phyloP scores from a whole-genome alignment of 1,139 yeast genomes.

The Arxiozyma slooffiae region DNA sequence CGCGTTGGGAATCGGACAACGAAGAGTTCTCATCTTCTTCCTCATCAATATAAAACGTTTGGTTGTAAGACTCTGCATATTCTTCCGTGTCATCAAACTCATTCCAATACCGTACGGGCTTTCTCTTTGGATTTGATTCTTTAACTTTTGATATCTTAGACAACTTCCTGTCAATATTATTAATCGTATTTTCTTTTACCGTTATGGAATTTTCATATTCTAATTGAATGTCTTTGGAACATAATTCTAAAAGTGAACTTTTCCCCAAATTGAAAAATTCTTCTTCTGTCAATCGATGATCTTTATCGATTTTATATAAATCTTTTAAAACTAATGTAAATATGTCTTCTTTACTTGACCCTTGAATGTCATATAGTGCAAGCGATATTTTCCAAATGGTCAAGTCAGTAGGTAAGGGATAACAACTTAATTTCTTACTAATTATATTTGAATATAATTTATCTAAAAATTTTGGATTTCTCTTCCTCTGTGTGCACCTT shows the following conservation, averaged over 20 bases:
- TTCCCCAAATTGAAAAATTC: constrained; percentile 21
- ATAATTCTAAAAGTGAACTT: constrained; percentile 10
- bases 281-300: constrained; percentile 11
- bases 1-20: constrained; percentile 3
- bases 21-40: constrained; percentile 1
- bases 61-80: constrained; percentile 22
- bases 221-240: constrained; percentile 7
- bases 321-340: constrained; percentile 29
- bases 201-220: not conserved
- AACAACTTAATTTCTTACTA: constrained; percentile 32
- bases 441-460: constrained; percentile 33
- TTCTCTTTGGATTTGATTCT: not conserved
- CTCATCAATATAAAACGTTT: constrained; percentile 21
- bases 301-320: constrained; percentile 10
- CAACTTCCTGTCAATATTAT: not conserved
- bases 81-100: constrained; percentile 62
- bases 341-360: constrained; percentile 24
- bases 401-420: constrained; percentile 27
- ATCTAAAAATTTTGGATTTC: constrained; percentile 22
- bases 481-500: constrained; percentile 10
- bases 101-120: constrained; percentile 49
- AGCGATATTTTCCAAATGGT: constrained; percentile 23
- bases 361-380: constrained; percentile 15
- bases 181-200: not conserved
- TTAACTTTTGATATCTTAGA: not conserved